These are phyloP conservation scores for Leishmania guyanensis DNA, from an alignment of 208 protist genomes.

Conservation along the genomic window DNA sequence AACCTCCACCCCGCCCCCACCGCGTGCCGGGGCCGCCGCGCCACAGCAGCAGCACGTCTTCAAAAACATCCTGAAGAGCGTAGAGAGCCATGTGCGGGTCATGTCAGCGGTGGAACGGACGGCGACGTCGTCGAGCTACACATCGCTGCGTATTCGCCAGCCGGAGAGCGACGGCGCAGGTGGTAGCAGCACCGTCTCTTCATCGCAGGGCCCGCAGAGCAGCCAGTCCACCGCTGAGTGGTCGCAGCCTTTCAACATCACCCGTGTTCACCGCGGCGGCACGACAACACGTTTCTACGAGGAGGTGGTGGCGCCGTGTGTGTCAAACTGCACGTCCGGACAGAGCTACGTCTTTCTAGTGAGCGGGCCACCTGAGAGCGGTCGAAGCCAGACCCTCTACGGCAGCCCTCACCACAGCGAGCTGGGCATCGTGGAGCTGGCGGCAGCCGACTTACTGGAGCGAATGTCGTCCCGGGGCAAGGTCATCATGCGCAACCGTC, in stretches of 20 bases:
- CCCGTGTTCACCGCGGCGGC: conserved; percentile 76
- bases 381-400: conserved; percentile 88
- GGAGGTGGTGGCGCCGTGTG: conserved; percentile 80
- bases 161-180: conserved; percentile 20
- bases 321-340: conserved; percentile 72
- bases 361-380: conserved; percentile 74
- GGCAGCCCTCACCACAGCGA: conserved; percentile 82
- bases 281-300: conserved; percentile 74
- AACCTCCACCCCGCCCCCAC: conserved; percentile 12
- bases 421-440: conserved; percentile 79
- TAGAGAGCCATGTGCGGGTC: conserved; percentile 82
- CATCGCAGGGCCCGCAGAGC: conserved; percentile 10
- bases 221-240: conserved; percentile 28
- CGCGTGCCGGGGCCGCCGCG: conserved; percentile 3
- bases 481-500: conserved; percentile 36
- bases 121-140: conserved; percentile 74
- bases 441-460: conserved; percentile 67
- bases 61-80: conserved; percentile 81
- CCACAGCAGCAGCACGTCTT: conserved; percentile 26
- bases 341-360: conserved; percentile 89
- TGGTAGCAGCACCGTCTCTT: neutral
- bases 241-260: conserved; percentile 70
- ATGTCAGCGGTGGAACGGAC: conserved; percentile 79
- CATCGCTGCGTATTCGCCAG: conserved; percentile 58
- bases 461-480: conserved; percentile 44